Conservation (phyloP, 2,329 filamentous ascomycete genomes). For the Raffaelea ambrosiae region DNA sequence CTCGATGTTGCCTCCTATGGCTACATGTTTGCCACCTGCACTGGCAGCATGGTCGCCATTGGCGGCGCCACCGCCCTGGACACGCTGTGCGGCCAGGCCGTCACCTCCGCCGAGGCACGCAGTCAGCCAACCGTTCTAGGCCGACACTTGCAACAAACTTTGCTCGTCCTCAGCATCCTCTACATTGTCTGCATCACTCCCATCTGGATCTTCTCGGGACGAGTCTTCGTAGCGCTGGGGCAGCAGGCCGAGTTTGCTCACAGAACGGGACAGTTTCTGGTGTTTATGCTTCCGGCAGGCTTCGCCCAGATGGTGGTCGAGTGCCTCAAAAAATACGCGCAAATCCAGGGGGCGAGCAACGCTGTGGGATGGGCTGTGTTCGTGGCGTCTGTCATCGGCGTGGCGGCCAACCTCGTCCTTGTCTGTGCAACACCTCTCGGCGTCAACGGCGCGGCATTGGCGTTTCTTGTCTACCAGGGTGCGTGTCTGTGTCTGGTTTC, state of each 20-base stretch:
- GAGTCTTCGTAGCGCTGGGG: background rate
- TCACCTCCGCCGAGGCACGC: background rate
- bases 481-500: background rate
- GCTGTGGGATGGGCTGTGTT: background rate
- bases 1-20: background rate
- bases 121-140: background rate
- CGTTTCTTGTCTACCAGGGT: background rate
- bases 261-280: background rate
- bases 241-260: background rate
- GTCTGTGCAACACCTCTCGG: background rate
- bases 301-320: background rate
- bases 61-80: background rate
- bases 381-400: background rate
- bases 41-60: background rate
- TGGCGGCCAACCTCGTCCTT: background rate
- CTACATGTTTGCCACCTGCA: background rate
- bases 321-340: background rate
- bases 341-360: background rate
- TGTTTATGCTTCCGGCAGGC: background rate
- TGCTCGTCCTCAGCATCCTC: background rate
- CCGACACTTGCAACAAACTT: background rate
- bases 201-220: background rate
- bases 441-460: background rate
- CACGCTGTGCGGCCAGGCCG: background rate
- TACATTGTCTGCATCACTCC: background rate